phyloP scores from a whole-genome alignment of 164 flowering plant genomes.

The Tetrastigma voinierianum region DNA sequence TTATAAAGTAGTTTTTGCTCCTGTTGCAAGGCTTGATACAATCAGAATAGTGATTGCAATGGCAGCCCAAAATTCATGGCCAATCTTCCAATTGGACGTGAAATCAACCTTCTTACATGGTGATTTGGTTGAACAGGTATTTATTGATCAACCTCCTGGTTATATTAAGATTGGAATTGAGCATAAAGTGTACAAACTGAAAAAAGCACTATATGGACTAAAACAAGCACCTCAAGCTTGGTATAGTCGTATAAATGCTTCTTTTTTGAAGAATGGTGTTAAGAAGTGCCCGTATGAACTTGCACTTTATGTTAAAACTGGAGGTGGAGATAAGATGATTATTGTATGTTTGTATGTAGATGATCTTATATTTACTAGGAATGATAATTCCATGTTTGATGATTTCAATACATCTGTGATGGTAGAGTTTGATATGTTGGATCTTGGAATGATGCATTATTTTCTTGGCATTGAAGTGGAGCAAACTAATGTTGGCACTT shows the following conservation, averaged over 20 bases:
- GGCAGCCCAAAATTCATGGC: slow-evolving; percentile 6
- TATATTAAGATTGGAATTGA: slow-evolving; percentile 3
- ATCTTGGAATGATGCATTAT: too few relatives aligned
- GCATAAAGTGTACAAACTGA: background rate
- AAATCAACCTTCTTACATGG: slow-evolving; percentile 7
- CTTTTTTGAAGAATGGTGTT: too few relatives aligned
- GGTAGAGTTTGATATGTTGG: too few relatives aligned
- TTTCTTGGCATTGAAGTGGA: too few relatives aligned
- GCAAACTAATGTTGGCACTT: too few relatives aligned
- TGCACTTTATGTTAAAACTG: too few relatives aligned
- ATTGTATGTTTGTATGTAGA: too few relatives aligned
- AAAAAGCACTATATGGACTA: slow-evolving; percentile 5
- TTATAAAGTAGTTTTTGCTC: slow-evolving; percentile 9
- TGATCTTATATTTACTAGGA: too few relatives aligned
- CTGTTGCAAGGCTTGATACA: slow-evolving; percentile 11
- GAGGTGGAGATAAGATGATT: too few relatives aligned
- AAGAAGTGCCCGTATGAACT: too few relatives aligned
- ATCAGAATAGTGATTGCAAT: slow-evolving; percentile 7
- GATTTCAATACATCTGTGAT: too few relatives aligned
- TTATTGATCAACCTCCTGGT: slow-evolving; percentile 9
- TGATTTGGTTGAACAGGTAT: background rate
- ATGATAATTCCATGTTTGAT: too few relatives aligned
- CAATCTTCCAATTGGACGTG: slow-evolving; percentile 9
- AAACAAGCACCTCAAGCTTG: slow-evolving; percentile 6
- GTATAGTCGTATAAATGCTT: background rate